These are phyloP conservation scores for Metschnikowia drakensbergensis DNA, from an alignment of 805 yeast species.

Conservation along the genomic window DNA sequence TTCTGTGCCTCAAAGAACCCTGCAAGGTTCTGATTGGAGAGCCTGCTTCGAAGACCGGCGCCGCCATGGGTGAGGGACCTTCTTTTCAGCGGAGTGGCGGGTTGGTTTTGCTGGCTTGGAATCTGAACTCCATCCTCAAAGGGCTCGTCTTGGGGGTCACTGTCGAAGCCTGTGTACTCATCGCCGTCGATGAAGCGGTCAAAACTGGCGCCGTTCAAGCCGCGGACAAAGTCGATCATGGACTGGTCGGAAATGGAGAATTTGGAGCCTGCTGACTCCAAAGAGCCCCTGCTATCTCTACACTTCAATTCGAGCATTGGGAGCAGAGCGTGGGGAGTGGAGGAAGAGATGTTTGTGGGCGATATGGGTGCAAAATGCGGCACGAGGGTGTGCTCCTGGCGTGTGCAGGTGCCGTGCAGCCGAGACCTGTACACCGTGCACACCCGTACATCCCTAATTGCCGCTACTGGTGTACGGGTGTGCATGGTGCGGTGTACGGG, in stretches of 20 bases:
- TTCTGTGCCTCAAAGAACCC: background rate
- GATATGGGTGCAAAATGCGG: slow-evolving; percentile 8
- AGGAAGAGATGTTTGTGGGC: background rate
- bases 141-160: background rate
- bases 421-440: background rate
- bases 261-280: slow-evolving; percentile 6
- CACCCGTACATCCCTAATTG: too few relatives aligned
- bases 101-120: background rate
- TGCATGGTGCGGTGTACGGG: too few relatives aligned
- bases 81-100: background rate
- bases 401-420: background rate
- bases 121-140: background rate
- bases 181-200: background rate
- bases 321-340: background rate
- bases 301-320: background rate
- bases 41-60: background rate
- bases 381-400: background rate
- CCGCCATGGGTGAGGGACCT: background rate
- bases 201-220: slow-evolving; percentile 8
- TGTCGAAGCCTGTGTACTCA: background rate
- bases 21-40: slow-evolving; percentile 1
- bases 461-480: too few relatives aligned
- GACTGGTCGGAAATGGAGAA: slow-evolving; percentile 13
- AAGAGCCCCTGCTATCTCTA: background rate
- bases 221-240: slow-evolving; percentile 15